Evolutionary conservation across 2,329 filamentous ascomycete species (phyloP), one percentile per base, ranked within the genome.

Genomic region (Phyllosticta citrichinensis): DNA sequence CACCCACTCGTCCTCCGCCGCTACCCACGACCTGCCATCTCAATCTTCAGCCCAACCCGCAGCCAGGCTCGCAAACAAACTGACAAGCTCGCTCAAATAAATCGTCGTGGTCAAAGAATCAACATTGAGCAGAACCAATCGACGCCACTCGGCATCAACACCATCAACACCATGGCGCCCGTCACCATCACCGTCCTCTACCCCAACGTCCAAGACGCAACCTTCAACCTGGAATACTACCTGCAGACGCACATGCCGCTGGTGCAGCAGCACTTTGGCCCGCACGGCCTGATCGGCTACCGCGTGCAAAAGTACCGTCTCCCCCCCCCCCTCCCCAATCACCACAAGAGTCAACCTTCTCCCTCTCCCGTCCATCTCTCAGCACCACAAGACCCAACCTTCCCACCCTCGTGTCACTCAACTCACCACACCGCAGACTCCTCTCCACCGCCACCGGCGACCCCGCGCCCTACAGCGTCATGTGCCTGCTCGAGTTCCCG

Each of bases 191-290:
- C 67, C 56, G 24, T 61, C 52, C 59, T 61, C 20, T 59, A 63
- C 53, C 61, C 62, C 25, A 56, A 40, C 22, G 61, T 56, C 53
- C 51, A 54, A 57, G 71, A 71, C 51, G 65, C 67, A 60, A 70
- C 68, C 25, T 74, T 75, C 69, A 66, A 75, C 65, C 71, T 74
- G 66, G 69, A 72, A 63, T 74, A 75, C 63, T 74, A 75, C 69
- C 67, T 72, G 61, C 63, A 63, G 54, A 70, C 68, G 14, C 72
- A 75, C 68, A 74, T 74, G 73, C 72, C 72, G 1, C 62, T 75
- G 54, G 73, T 72, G 9, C 60, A 66, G 56, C 62, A 70, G 58
- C 64, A 68, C 30, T 73, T 72, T 69, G 63, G 52, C 52, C 63
- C 62, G 3, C 64, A 64, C 61, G 73, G 72, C 54, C 63, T 74